phyloP scores from a whole-genome alignment of 768 basidiomycete species.

The Xerocomellus chrysenteron region DNA sequence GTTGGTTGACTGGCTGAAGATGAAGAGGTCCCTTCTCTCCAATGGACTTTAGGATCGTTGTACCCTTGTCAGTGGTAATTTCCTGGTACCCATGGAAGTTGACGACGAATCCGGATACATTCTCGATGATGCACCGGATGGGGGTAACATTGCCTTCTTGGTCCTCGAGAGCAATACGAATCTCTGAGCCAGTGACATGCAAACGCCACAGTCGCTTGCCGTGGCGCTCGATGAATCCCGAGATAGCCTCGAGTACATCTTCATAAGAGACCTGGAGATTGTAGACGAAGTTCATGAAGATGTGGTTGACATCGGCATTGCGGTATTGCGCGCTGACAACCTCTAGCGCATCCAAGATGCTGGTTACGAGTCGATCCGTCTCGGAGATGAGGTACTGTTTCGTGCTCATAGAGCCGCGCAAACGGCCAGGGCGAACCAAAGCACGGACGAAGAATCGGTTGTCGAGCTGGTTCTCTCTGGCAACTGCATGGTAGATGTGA shows the following conservation, averaged over 20 bases:
- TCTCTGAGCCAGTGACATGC: constrained; percentile 97
- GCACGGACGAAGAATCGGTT: constrained; percentile 98
- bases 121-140: constrained; percentile 97
- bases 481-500: constrained; percentile 95
- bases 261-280: constrained; percentile 94
- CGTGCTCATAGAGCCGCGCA: constrained; percentile 88
- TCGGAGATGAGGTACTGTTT: constrained; percentile 99
- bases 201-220: constrained; percentile 98
- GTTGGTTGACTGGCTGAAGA: constrained; percentile 88
- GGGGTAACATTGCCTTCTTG: constrained; percentile 92
- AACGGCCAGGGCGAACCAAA: constrained; percentile 91
- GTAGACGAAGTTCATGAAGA: constrained; percentile 99
- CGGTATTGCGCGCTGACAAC: constrained; percentile 88
- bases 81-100: constrained; percentile 99
- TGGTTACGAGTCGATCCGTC: constrained; percentile 93
- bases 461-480: constrained; percentile 96
- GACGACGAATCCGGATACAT: constrained; percentile 98
- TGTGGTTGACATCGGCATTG: constrained; percentile 96
- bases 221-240: constrained; percentile 99
- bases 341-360: constrained; percentile 91
- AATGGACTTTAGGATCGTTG: constrained; percentile 94
- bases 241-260: constrained; percentile 93
- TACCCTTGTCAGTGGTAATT: constrained; percentile 93
- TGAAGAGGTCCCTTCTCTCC: constrained; percentile 97
- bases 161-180: constrained; percentile 93